Base-by-base conservation (phyloP, 2,329 filamentous ascomycete genomes). In the Endocalyx cinctus region DNA sequence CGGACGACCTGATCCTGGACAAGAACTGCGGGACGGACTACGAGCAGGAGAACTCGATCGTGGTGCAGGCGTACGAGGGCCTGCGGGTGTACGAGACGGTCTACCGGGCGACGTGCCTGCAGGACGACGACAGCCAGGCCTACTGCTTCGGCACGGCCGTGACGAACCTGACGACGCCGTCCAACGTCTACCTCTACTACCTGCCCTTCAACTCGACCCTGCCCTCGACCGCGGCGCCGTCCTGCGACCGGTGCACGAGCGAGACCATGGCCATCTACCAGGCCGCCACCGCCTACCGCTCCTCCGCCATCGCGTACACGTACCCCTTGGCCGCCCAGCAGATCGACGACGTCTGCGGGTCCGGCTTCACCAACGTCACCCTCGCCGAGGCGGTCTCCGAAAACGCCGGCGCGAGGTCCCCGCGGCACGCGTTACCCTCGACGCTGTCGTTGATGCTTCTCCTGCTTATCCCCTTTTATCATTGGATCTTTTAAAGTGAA, bases 101-200 rank as follows among this genome's bases (percentile, higher is more conserved):
- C 18, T 94, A 90, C 63, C 72, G 77, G 30, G 87, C 87, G 4
- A 83, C 83, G 6, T 98, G 92, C 55, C 72, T 94, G 14, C 79
- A 77, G 39, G 77, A 86, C 53, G 69, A 76, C 0, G 60, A 67
- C 1, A 79, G 79, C 1, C 70, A 70, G 31, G 74, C 79, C 45
- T 96, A 90, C 67, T 83, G 78, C 65, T 96, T 87, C 58, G 85
- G 85, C 45, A 82, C 86, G 47, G 87, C 90, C 31, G 79, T 89
- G 39, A 87, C 84, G 29, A 94, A 95, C 60, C 57, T 66, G 5
- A 74, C 77, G 15, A 82, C 76, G 7, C 69, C 84, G 0, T 76
- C 79, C 19, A 83, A 92, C 55, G 74, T 78, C 20, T 90, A 89
- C 52, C 72, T 92, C 22, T 98, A 96, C 64, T 90, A 84, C 51